Evolutionary conservation across 352 stramenopile species (phyloP), one percentile per base, ranked within the genome.

Genomic region (Phytophthora aleatoria): DNA sequence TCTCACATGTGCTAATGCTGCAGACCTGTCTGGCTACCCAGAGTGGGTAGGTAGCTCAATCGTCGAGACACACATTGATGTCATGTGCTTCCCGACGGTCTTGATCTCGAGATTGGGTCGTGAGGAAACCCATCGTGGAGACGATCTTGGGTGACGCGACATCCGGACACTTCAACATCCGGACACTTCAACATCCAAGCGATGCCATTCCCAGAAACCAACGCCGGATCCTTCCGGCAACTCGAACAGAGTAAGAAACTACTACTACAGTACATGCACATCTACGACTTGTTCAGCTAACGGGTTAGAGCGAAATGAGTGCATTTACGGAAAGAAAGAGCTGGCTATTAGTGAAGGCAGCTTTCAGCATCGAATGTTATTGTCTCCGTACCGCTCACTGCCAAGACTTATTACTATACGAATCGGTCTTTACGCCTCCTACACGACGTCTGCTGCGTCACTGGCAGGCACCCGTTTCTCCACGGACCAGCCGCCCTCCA

Each of bases 401-500:
- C 44, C 42, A 26, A 43, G 55, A 52, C 57, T 63, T 53, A 60
- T 57, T 67, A 72, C 55, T 69, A 73, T 73, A 70, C 55, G 64
- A 67, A 67, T 24, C 38, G 35, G 58, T 48, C 50, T 56, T 24
- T 27, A 53, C 39, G 35, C 11, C n/a, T 33, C 49, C 67, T 81
- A 92, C 51, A 90, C 81, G 15, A 90, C 58, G 16, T 84, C 73
- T 15, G 67, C 67, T 48, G 74, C 69, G 26, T 88, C 78, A 56
- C 67, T 76, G 28, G 57, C 61, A 2, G 82, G 80, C 26, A 95
- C 71, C 33, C 77, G 83, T 54, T 94, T 94, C 73, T 95, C 83
- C 24, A 95, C 85, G 1, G 85, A 94, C 84, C 87, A 94, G 11
- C 87, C 87, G 28, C 87, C 84, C 64, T 94, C 83, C 26, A 94